These are phyloP conservation scores for Phytophthora citricola DNA, from an alignment of 352 stramenopile genomes.

Conservation along the genomic window DNA sequence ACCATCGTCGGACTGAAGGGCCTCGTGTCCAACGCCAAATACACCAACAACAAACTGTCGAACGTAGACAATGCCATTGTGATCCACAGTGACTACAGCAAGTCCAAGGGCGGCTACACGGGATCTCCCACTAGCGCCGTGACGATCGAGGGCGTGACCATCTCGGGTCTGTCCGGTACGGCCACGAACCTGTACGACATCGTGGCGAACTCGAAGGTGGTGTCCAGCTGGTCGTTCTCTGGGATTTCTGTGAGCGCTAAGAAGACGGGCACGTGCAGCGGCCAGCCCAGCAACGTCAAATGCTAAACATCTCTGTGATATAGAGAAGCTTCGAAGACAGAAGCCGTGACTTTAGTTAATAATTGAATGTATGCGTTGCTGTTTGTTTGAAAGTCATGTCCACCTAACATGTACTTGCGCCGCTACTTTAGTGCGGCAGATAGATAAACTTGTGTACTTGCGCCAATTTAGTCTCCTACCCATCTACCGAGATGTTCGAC, in stretches of 20 bases:
- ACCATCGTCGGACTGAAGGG: conserved; percentile 28
- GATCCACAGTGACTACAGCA: conserved; percentile 20
- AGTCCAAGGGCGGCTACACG: conserved; percentile 30
- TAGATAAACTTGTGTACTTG: too few relatives aligned
- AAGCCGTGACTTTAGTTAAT: too few relatives aligned
- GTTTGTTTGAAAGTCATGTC: too few relatives aligned
- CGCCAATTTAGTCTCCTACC: too few relatives aligned
- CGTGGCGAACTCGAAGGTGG: conserved; percentile 26
- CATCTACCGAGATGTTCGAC: too few relatives aligned
- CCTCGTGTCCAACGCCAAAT: conserved; percentile 20
- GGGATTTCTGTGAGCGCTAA: conserved; percentile 1
- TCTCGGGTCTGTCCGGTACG: conserved; percentile 30
- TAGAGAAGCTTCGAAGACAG: too few relatives aligned
- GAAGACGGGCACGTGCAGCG: conserved; percentile 17
- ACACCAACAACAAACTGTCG: conserved; percentile 26
- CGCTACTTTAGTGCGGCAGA: too few relatives aligned
- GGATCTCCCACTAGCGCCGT: conserved; percentile 20
- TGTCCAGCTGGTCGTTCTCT: conserved; percentile 23
- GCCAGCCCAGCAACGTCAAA: conserved; percentile 19
- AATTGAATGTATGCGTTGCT: too few relatives aligned
- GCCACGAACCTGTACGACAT: conserved; percentile 38
- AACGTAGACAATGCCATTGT: not conserved
- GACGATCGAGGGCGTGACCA: conserved; percentile 3
- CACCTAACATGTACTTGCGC: too few relatives aligned
- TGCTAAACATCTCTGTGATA: conserved; percentile 8